These are phyloP conservation scores for Cyclanthera cordifolia DNA, from an alignment of 306 rosid genomes.

Conservation along the genomic window DNA sequence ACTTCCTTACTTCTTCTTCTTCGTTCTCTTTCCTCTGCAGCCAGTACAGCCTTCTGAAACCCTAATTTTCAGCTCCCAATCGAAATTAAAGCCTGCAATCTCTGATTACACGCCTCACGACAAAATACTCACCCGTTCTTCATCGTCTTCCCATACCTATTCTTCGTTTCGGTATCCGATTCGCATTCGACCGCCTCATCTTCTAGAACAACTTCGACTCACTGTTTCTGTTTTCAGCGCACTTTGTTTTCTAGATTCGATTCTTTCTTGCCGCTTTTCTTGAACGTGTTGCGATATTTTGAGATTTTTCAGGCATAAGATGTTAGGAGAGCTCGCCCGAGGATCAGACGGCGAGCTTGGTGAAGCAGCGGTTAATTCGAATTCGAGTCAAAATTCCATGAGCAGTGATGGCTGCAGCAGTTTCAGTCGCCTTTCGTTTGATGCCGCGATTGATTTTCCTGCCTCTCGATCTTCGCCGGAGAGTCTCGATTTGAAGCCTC, in stretches of 20 bases:
- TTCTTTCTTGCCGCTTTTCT: neutral
- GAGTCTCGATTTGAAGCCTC: constrained; percentile 51
- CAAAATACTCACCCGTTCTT: constrained; percentile 3
- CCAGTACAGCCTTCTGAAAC: constrained; percentile 17
- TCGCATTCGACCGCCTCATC: neutral
- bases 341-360: constrained; percentile 48
- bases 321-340: constrained; percentile 47
- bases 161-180: neutral
- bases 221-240: too few species aligned
- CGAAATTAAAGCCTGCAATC: constrained; percentile 14
- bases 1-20: constrained; percentile 4
- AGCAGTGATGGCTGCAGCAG: constrained; percentile 88
- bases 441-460: constrained; percentile 25
- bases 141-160: neutral
- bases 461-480: constrained; percentile 32
- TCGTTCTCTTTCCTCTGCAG: constrained; percentile 4
- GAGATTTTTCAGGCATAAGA: constrained; percentile 18
- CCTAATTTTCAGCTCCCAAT: constrained; percentile 29
- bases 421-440: constrained; percentile 85
- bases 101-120: constrained; percentile 1
- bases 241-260: neutral
- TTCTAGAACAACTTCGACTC: neutral
- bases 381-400: constrained; percentile 62
- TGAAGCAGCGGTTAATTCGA: constrained; percentile 40
- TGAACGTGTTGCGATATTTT: too few species aligned